Evolutionary conservation across 768 basidiomycete genomes (phyloP), one percentile per base, ranked within the genome.

Genomic region (Sarcodon sp.): DNA sequence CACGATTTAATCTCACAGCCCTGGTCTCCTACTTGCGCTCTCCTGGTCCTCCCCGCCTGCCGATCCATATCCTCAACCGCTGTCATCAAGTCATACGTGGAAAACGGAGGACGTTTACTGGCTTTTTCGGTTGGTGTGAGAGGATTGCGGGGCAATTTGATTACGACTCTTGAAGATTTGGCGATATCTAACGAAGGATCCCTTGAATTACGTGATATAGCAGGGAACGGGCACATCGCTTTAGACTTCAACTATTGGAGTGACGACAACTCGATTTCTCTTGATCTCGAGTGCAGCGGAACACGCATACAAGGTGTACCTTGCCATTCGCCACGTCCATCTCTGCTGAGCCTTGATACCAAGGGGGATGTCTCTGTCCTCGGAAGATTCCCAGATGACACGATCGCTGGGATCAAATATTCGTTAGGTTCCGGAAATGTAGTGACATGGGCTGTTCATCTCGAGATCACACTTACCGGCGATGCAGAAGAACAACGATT

Each of bases 21-120:
- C 15, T 97, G 92, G 93, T 61, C 75, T 35, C 57, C 67, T 6
- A 71, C 74, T 8, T 93, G 89, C 59, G 81, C 83, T 2, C 69
- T 94, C 1, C 74, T 97, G 13, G 83, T 92, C 45, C 66, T 94
- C 49, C 79, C 87, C n/a, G 72, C 79, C 48, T 74, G 74, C 44
- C 65, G 72, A 27, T 41, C 39, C 27, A 16, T 41, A 15, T 41
- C 39, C 4, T 41, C 39, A 27, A 41, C 13, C 8, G 7, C 39
- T 11, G 60, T 71, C 2, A 77, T 92, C 44, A 68, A 66, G 45
- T 67, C 67, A 3, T 94, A 77, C 53, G 74, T 85, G 6, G 69
- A 77, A 36, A 54, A 64, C 6, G 90, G 91, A 0, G 91, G 92
- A 2, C 66, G 66, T n/a, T 75, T 82, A 53, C 64, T 92, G 4